A percentile compares a stretch with the other conserved stretches of the same genome.
Evolutionary conservation across 169 alveolate genomes (phyloP).

Genomic region (Cryptosporidium felis): DNA sequence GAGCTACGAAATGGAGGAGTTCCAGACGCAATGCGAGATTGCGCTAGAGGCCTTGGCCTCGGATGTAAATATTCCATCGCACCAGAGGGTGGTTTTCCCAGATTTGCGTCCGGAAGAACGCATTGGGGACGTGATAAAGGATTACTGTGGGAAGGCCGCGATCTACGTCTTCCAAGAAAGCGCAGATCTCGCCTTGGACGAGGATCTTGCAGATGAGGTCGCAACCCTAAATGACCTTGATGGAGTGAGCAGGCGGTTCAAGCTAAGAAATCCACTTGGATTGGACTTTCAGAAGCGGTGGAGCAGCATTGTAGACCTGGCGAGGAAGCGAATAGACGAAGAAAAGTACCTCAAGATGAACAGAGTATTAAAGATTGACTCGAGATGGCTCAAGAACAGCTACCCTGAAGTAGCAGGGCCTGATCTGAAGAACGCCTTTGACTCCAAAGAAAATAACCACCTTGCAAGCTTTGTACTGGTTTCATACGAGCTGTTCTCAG

Average conservation of each 20-base stretch:
- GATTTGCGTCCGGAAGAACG: not conserved
- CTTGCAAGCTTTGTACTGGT: conserved; percentile 50
- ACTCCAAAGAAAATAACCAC: conserved; percentile 58
- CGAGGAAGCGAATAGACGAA: conserved; percentile 36
- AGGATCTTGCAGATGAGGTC: conserved; percentile 19
- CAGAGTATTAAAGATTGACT: conserved; percentile 40
- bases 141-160: conserved; percentile 39
- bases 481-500: conserved; percentile 51
- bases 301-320: conserved; percentile 56
- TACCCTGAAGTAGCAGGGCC: conserved; percentile 50
- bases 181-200: conserved; percentile 6
- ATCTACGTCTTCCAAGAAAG: conserved; percentile 29
- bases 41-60: conserved; percentile 28
- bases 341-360: conserved; percentile 50
- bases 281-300: conserved; percentile 38
- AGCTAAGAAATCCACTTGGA: conserved; percentile 49
- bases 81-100: conserved; percentile 28
- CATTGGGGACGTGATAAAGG: conserved; percentile 16
- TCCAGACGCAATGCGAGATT: conserved; percentile 31
- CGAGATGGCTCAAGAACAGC: conserved; percentile 15
- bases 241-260: conserved; percentile 14
- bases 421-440: conserved; percentile 50
- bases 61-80: conserved; percentile 40
- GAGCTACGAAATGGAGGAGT: conserved; percentile 53
- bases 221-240: conserved; percentile 41